Base-by-base conservation (phyloP, 495 filamentous ascomycete species). In the Xylaria intraflava region DNA sequence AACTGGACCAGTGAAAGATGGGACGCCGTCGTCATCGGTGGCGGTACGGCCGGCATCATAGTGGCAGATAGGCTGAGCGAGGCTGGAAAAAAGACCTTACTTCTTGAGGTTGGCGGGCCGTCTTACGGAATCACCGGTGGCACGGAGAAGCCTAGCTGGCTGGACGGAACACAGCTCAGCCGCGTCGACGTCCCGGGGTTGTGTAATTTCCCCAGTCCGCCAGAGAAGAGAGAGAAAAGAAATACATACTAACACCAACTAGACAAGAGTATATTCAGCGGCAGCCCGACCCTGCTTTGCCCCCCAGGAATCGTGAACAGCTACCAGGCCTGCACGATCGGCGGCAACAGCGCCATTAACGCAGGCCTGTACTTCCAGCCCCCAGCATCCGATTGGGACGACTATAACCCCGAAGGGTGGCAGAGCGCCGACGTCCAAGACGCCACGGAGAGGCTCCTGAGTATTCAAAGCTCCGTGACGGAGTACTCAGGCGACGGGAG, bases 41-140 rank as follows among this genome's bases (percentile, higher is more conserved):
- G 88, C 45, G 90, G 90, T 61, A 94, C 90, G 27, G 89, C 90
- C 6, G 90, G 90, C 50, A 88, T 90, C 67, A 88, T 91, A 36
- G 84, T 96, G 64, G 90, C 88, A 6, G 68, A 69, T 31, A 70
- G 81, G 8, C 67, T 83, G 8, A 72, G 69, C 27, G 78, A 80
- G 39, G 64, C 61, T 6, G 63, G 65, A 22, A 65, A 66, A 39
- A 60, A 62, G 52, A 69, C 67, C 3, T 56, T 69, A 23, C 47
- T 69, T 0, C 41, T 69, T 6, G 67, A 69, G 33, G 40, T 61
- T 31, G 67, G 67, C 24, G 65, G 65, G 7, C 39, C 55, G 14
- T 69, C 67, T 2, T 69, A 69, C 22, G 65, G 63, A 42, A 42
- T 69, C 23, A 66, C 65, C 12, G 67, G 67, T n/a, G 61, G 59